Evolutionary conservation across 1,284 basidiomycete genomes (phyloP), one percentile per base, ranked within the genome.

Genomic region (Tilletia caries): DNA sequence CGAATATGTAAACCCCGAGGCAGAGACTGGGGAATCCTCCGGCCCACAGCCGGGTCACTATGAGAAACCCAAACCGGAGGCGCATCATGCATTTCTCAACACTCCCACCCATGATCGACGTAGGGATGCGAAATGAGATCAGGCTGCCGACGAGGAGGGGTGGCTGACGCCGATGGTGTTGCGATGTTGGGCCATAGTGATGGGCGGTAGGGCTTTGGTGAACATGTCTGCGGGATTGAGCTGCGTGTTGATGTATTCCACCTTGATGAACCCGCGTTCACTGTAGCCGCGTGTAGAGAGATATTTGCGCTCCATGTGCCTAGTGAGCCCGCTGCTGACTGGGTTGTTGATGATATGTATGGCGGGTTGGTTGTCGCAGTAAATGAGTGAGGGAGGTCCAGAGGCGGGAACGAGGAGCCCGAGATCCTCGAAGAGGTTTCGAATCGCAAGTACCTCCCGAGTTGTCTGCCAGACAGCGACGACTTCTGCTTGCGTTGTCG

Each of bases 301-400:
- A 23, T 62, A 62, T 23, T 37, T 62, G 58, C 58, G 25, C 33
- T 62, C 58, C 18, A 62, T 62, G 18, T 62, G 29, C 2, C 58
- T 25, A 4, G 29, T 34, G 15, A 62, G 15, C 13, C 29, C 58
- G 33, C 33, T 34, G 18, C 3, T 15, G 58, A 62, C 58, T 5
- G 58, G 58, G 33, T 62, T 62, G 6, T 2, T 62, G 29, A 62
- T 6, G 58, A 62, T 34, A 32, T 62, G 58, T 2, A 62, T 12
- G 8, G 58, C 58, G 12, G 58, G 29, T 23, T 62, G 58, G 29
- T 33, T 33, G 58, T 62, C 58, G 29, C 58, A 62, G 18, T 62
- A 34, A 15, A 62, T 62, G 58, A 62, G 8, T 37, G 58, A 62
- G 20, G 58, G 3, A 10, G 58, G 32, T 4, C 32, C 33, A 6